Evolutionary conservation across 2,329 filamentous ascomycete species (phyloP).

Genomic region (Knufia fluminis): DNA sequence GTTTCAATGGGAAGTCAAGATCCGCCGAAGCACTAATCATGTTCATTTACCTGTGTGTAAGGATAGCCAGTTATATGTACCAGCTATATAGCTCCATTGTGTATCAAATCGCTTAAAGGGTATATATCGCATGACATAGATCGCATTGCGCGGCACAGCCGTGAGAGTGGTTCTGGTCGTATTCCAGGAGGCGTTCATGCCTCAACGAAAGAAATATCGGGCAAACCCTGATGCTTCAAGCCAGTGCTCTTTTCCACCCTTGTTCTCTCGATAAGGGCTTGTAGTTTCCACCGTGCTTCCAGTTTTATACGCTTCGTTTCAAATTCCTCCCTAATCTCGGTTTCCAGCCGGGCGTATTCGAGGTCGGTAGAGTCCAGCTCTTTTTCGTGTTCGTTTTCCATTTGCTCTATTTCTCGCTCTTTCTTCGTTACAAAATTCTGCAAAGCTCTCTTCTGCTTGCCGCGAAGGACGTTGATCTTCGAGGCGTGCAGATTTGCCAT

Average conservation of each 20-base stretch:
- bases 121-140: not conserved
- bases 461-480: conserved; percentile 39
- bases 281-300: conserved; percentile 32
- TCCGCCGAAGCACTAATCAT: not conserved
- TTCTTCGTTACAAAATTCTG: conserved; percentile 32
- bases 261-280: conserved; percentile 34
- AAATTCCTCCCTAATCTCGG: conserved; percentile 25
- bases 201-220: conserved; percentile 21
- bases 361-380: conserved; percentile 28
- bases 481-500: conserved; percentile 37
- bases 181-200: not conserved
- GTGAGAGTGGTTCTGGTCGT: not conserved
- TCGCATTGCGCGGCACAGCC: not conserved
- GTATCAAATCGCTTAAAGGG: not conserved
- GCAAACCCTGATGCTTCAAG: conserved; percentile 31
- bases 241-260: conserved; percentile 31
- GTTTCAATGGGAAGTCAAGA: no score
- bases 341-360: conserved; percentile 24
- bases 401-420: conserved; percentile 30
- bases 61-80: not conserved
- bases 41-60: not conserved
- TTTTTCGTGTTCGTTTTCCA: conserved; percentile 28
- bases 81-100: not conserved
- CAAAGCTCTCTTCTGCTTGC: conserved; percentile 35
- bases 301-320: conserved; percentile 29